Percentiles rank a stretch among this genome's conserved stretches.
phyloP scores from a whole-genome alignment of 495 filamentous ascomycete species.

The Neurospora sp. region DNA sequence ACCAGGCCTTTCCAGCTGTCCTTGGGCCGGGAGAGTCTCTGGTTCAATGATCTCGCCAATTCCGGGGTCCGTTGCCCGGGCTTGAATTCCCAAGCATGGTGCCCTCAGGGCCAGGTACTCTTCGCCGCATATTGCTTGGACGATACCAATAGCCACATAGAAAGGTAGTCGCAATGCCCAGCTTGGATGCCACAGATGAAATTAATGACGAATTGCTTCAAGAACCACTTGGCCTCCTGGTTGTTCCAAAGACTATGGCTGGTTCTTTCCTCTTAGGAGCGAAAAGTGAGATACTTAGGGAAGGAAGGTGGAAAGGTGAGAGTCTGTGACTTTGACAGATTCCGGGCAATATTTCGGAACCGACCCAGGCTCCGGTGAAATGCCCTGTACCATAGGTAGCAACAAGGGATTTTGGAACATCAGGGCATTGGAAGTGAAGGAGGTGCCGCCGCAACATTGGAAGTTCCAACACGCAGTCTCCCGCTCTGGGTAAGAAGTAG shows the following conservation, averaged over 20 bases:
- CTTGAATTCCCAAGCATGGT: not conserved
- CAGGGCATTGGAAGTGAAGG: not conserved
- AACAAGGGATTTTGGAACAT: not conserved
- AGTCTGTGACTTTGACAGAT: not conserved
- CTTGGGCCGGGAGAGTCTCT: not conserved
- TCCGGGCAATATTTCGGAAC: not conserved
- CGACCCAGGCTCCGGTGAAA: not conserved
- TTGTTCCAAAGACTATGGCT: not conserved
- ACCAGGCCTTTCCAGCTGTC: not conserved
- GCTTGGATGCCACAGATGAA: not conserved
- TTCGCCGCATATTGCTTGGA: not conserved
- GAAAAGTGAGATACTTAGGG: not conserved
- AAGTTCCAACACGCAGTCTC: not conserved
- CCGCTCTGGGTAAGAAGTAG: not conserved
- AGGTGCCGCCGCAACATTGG: not conserved
- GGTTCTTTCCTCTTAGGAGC: not conserved
- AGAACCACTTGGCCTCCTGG: not conserved
- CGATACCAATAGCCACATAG: not conserved
- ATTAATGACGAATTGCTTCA: not conserved
- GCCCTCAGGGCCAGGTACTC: not conserved
- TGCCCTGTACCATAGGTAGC: not conserved
- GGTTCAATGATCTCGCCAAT: not conserved
- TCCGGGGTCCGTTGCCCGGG: not conserved
- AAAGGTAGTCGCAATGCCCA: not conserved
- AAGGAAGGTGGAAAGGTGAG: not conserved